Base-by-base conservation (phyloP, 208 protist genomes). In the Leishmania braziliensis region DNA sequence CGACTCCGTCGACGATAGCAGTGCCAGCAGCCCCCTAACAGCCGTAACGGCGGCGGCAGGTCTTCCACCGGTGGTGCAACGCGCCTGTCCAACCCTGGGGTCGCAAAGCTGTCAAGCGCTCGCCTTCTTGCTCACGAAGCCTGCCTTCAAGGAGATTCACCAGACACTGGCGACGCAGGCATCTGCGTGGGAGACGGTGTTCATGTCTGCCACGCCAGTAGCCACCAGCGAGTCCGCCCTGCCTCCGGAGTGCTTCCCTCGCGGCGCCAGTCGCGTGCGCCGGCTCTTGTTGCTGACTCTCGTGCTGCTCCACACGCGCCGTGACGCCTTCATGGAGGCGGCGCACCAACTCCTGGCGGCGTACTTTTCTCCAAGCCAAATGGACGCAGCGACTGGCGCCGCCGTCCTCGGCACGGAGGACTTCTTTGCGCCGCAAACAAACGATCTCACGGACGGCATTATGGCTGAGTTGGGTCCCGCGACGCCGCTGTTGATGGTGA, bases 401-500 rank as follows among this genome's bases (percentile, higher is more conserved):
- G 29, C 63, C 14, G 10, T 53, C 14, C 74, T 53, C 54, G 62
- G 66, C 68, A 63, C 75, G 8, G 86, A 83, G 46, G 83, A 87
- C 48, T 95, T 97, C 79, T 95, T 98, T 74, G 66, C 81, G 0
- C 56, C 83, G 8, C 84, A 81, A 39, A 81, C 89, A n/a, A 88
- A 86, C 50, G 88, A 92, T 81, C 73, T 97, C 3, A 63, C 80
- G 0, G 87, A 90, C 56, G 74, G 77, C 9, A 76, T 93, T 46
- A 86, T 94, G 77, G 43, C 78, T 2, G 95, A 98, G 84, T 84
- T 95, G 26, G 84, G 89, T 5, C 75, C 77, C 20, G 75, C 78
- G 16, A 96, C 88, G 48, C 96, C 98, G 74, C 84, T 99, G 53
- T 79, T 99, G 65, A 86, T 99, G 58, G 83, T 96, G 33, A 85